Evolutionary conservation across 2,329 filamentous ascomycete species (phyloP).

Genomic region (Botrytis sinoallii): DNA sequence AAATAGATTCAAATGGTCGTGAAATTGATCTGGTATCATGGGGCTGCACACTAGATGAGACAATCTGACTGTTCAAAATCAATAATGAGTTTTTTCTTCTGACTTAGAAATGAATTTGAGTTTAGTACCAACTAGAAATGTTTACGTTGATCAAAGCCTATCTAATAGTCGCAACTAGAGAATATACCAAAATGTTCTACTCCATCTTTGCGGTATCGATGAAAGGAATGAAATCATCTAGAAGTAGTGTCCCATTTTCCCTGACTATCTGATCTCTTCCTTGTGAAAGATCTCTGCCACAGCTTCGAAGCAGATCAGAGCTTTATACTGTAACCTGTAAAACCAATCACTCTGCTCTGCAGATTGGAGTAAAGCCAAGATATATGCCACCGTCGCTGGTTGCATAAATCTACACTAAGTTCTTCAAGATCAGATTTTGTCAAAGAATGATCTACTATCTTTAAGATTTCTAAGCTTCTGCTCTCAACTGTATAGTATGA

Average conservation of each 20-base stretch:
- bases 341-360: background rate
- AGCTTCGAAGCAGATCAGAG: background rate
- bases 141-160: background rate
- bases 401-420: background rate
- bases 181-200: background rate
- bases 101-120: background rate
- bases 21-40: background rate
- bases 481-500: background rate
- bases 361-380: background rate
- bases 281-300: accelerated
- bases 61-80: background rate
- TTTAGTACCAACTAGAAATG: background rate
- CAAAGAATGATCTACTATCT: background rate
- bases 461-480: accelerated
- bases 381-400: background rate
- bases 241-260: background rate
- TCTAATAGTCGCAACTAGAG: background rate
- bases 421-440: background rate
- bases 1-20: background rate
- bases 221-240: background rate
- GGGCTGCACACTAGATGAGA: background rate
- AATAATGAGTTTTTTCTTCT: accelerated
- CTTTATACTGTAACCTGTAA: background rate
- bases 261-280: background rate
- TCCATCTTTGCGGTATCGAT: background rate